Percentiles rank a stretch among this genome's conserved stretches.
Conservation (phyloP, 2,329 filamentous ascomycete species). For the Cytospora leucostoma region DNA sequence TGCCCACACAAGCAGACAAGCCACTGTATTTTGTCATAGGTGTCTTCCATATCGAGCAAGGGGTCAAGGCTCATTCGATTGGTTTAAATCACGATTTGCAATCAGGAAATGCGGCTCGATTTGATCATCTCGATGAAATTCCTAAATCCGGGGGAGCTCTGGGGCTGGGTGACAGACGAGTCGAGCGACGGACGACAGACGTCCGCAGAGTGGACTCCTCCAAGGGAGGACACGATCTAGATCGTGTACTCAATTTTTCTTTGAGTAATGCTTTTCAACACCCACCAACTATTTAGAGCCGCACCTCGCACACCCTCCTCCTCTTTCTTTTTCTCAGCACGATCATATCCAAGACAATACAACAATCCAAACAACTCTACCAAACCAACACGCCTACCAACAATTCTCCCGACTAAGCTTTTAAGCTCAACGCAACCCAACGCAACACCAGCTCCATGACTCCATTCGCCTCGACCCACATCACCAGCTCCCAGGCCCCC, state of each 20-base stretch:
- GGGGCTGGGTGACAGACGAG: constrained; percentile 3
- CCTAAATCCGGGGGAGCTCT: not conserved
- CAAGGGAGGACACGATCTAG: not conserved
- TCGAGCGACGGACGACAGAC: not conserved
- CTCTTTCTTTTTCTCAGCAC: not conserved
- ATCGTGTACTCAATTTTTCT: not conserved
- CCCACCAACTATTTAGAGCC: not conserved
- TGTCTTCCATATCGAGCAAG: not conserved
- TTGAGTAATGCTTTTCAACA: not conserved
- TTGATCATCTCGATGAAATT: constrained; percentile 1
- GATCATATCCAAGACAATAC: not conserved
- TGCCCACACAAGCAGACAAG: not conserved
- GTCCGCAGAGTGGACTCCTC: not conserved
- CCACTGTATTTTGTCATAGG: not conserved
- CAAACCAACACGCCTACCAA: not conserved
- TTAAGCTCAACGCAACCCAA: not conserved
- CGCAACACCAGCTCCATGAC: not conserved
- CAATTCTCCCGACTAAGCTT: not conserved
- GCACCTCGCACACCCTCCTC: not conserved
- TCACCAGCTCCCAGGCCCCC: not conserved
- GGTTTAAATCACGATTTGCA: not conserved
- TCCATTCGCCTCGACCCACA: not conserved
- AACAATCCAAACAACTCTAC: not conserved
- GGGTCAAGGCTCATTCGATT: not conserved
- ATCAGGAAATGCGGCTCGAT: not conserved